Percentiles rank a stretch among this genome's conserved stretches.
Evolutionary conservation across 495 filamentous ascomycete genomes (phyloP).

Genomic region (Extremus antarcticus): DNA sequence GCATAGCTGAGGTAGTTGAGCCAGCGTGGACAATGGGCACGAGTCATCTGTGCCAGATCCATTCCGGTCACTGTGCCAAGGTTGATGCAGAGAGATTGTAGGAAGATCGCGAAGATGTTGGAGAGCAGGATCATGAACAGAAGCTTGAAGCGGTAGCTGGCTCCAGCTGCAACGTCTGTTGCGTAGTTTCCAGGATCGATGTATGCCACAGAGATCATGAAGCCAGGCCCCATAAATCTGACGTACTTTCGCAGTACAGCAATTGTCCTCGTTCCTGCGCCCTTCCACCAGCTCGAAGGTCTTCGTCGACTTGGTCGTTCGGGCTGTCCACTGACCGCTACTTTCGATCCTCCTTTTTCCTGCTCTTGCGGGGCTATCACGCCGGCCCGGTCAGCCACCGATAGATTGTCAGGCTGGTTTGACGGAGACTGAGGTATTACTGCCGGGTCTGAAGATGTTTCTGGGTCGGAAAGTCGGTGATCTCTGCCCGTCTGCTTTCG

Average conservation of each 20-base stretch:
- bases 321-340: background rate
- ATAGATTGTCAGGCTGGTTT: background rate
- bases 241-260: slow-evolving; percentile 46
- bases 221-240: slow-evolving; percentile 77
- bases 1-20: slow-evolving; percentile 63
- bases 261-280: background rate
- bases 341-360: background rate
- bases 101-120: slow-evolving; percentile 73
- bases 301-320: background rate
- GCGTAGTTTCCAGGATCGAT: slow-evolving; percentile 53
- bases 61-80: slow-evolving; percentile 76
- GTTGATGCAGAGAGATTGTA: slow-evolving; percentile 75
- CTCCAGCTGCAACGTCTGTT: slow-evolving; percentile 60
- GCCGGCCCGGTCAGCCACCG: background rate
- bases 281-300: slow-evolving; percentile 4
- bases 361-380: background rate
- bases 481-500: slow-evolving; percentile 34
- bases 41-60: slow-evolving; percentile 69
- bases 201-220: slow-evolving; percentile 59
- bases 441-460: slow-evolving; percentile 15
- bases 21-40: slow-evolving; percentile 65
- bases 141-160: slow-evolving; percentile 40
- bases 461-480: slow-evolving; percentile 20
- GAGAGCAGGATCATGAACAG: slow-evolving; percentile 75
- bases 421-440: slow-evolving; percentile 7